Base-by-base conservation (phyloP, 179 eudicot genomes). In the Silene vulgaris region DNA sequence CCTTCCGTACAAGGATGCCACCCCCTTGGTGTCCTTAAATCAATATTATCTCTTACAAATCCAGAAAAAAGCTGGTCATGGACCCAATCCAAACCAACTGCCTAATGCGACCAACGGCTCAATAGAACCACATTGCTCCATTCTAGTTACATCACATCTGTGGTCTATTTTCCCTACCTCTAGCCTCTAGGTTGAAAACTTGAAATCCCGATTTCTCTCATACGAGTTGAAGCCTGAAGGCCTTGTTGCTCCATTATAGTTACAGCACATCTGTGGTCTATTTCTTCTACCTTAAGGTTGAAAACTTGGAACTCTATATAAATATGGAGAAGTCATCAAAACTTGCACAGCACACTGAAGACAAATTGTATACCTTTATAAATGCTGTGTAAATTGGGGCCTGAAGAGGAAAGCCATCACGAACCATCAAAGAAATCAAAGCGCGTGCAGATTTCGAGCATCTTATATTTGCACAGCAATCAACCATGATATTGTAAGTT, bases 401-500 rank as follows among this genome's bases (percentile, higher is more conserved):
- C 75, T 82, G 75, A 8, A 84, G 87, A 78, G 23, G 48, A 78
- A 83, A 90, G 29, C 99, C 97, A 67, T 83, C 78, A 37, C 93
- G 95, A 67, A 92, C 17, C 97, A 95, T 95, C 89, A 85, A 26
- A 13, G 96, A 89, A 66, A 90, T 71, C 68, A 92, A 72, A 20
- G 90, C 88, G 69, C 81, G 80, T 66, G 99, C 97, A 79, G 97
- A 92, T 78, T 76, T 87, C 71, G 83, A 85, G 60, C 91, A 88
- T 77, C 83, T 80, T 72, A 82, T 74, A 76, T 83, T 71, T 81
- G 89, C 72, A 83, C 97, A 94, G 82, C 97, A 92, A 83, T 89
- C 86, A 61, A 94, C 86, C 97, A 94, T 88, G 70, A 90, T 89
- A 79, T 61, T 83, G 80, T 88, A 94, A 63, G 92, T 94, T 65